A percentile compares a stretch with the other conserved stretches of the same genome.
Conservation (phyloP, 495 filamentous ascomycete species). For the Schizothecium vesticola region DNA sequence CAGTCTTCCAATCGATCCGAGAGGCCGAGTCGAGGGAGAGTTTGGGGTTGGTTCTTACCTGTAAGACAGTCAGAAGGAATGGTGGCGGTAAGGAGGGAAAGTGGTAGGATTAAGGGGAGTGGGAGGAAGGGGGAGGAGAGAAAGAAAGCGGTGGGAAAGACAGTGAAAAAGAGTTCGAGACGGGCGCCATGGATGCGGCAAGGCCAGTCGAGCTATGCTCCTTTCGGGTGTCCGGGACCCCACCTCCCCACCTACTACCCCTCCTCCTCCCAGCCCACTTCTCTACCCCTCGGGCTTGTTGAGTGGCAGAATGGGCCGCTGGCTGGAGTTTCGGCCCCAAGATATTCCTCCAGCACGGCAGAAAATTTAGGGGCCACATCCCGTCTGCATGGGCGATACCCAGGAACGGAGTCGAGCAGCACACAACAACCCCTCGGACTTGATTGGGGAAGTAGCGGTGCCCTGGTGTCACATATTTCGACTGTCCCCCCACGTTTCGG, state of each 20-base stretch:
- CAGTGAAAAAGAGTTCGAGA: neutral
- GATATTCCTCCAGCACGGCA: neutral
- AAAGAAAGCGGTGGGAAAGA: neutral
- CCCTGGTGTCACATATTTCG: neutral
- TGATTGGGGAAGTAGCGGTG: neutral
- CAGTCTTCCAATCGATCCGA: neutral
- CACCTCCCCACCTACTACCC: conserved; percentile 1
- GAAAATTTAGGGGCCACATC: neutral
- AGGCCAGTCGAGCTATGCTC: neutral
- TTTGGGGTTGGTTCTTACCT: neutral
- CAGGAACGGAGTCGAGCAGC: neutral
- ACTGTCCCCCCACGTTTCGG: neutral
- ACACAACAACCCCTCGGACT: neutral
- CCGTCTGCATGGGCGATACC: neutral
- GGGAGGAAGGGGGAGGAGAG: conserved; percentile 5
- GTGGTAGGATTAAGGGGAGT: neutral
- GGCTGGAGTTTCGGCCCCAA: neutral
- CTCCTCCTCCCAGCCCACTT: neutral
- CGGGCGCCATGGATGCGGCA: neutral
- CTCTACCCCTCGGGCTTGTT: neutral
- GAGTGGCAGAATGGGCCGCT: neutral
- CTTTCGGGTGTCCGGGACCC: conserved; percentile 1
- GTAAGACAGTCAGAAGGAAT: neutral
- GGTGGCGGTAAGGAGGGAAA: neutral
- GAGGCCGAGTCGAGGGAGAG: neutral